Percentiles rank a stretch among this genome's conserved stretches.
Conservation (phyloP, 805 yeast genomes). For the Allodekkera sacchari region DNA sequence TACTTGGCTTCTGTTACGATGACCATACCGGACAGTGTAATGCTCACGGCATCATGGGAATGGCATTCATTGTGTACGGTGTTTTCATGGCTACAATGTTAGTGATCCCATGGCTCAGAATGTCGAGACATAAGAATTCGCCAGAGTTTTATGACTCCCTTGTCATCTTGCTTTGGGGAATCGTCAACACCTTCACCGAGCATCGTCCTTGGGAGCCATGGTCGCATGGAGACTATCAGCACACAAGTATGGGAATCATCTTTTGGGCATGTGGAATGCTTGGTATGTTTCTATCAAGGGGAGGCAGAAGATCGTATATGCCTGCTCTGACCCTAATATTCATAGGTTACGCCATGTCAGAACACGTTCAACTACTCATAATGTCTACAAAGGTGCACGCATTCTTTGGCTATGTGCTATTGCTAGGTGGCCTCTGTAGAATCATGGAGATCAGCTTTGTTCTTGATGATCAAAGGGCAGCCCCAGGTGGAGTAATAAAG, state of each 20-base stretch:
- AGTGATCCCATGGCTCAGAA: constrained; percentile 66
- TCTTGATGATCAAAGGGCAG: constrained; percentile 48
- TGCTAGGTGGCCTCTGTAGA: constrained; percentile 69
- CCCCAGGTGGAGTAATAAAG: constrained; percentile 36
- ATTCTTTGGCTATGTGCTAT: constrained; percentile 74
- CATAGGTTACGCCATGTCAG: constrained; percentile 94
- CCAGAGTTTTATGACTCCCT: constrained; percentile 83
- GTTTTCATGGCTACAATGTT: constrained; percentile 59
- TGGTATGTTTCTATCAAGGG: constrained; percentile 70
- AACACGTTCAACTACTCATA: constrained; percentile 67
- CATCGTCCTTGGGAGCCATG: constrained; percentile 88
- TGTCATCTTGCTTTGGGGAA: constrained; percentile 84
- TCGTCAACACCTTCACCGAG: constrained; percentile 91
- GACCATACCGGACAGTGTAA: constrained; percentile 87
- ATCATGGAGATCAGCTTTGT: constrained; percentile 74
- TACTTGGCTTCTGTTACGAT: constrained; percentile 82
- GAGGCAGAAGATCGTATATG: constrained; percentile 59
- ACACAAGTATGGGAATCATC: constrained; percentile 90
- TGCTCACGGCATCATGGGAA: constrained; percentile 97
- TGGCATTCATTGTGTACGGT: constrained; percentile 77
- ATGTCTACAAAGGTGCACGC: constrained; percentile 84
- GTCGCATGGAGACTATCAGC: constrained; percentile 92
- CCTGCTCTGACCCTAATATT: constrained; percentile 78
- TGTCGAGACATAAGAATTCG: constrained; percentile 40
- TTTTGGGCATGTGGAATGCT: constrained; percentile 95